Evolutionary conservation across 306 rosid species (phyloP).

Genomic region (Cajanus cajan): DNA sequence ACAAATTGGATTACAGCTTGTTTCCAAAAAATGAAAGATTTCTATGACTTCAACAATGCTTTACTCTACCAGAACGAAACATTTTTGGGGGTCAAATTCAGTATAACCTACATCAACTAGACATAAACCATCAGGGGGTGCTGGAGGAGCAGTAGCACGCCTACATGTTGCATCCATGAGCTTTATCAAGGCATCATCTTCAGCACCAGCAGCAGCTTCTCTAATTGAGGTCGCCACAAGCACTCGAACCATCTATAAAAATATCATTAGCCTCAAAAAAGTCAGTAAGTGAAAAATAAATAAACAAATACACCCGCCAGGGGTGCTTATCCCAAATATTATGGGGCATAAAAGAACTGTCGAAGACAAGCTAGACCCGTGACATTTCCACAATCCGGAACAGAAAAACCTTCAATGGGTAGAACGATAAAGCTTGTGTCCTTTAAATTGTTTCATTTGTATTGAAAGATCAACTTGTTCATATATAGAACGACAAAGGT

Average conservation of each 20-base stretch:
- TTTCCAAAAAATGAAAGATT: not conserved
- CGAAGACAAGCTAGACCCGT: not conserved
- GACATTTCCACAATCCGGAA: not conserved
- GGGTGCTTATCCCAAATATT: not conserved
- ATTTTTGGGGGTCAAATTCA: slow-evolving; percentile 54
- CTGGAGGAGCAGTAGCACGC: slow-evolving; percentile 97
- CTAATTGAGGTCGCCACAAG: slow-evolving; percentile 91
- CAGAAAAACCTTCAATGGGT: not conserved
- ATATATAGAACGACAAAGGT: slow-evolving; percentile 4
- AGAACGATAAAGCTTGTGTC: not conserved
- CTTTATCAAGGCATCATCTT: slow-evolving; percentile 71
- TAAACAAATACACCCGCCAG: not conserved
- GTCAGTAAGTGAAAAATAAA: not conserved
- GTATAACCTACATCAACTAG: slow-evolving; percentile 87
- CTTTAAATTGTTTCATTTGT: slow-evolving; percentile 14
- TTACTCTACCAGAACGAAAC: slow-evolving; percentile 53
- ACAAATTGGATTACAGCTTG: not conserved
- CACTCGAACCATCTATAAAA: slow-evolving; percentile 84
- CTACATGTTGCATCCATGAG: slow-evolving; percentile 86
- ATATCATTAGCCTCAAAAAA: slow-evolving; percentile 16
- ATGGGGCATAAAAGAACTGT: not conserved
- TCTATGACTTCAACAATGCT: not conserved
- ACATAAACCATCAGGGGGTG: slow-evolving; percentile 89
- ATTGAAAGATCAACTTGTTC: slow-evolving; percentile 1
- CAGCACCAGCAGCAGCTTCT: slow-evolving; percentile 95